Base-by-base conservation (phyloP, 768 basidiomycete species). In the Trametes cubensis region DNA sequence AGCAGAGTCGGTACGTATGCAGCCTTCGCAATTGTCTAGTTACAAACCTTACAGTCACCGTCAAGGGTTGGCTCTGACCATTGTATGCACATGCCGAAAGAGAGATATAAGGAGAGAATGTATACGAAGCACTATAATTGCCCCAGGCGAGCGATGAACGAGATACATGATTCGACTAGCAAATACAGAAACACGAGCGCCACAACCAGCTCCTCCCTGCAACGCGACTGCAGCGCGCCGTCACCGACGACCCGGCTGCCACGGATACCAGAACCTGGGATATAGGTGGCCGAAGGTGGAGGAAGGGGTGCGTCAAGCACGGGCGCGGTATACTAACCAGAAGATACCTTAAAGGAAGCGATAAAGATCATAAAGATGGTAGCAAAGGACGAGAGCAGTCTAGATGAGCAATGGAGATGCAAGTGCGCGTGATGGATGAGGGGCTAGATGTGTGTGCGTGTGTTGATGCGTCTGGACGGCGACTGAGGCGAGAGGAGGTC, bases 281-380 rank as follows among this genome's bases (percentile, higher is more conserved):
- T 42, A 57, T 28, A 25, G 23, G 46, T 21, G 23, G 34, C 23
- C 41, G 49, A 45, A 25, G 55, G 28, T 30, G 51, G 58, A 64
- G 63, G 55, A 60, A 44, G 42, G 34, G 54, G 55, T 60, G 58
- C 63, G 49, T 64, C 63, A 25, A 64, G 63, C 58, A 60, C 44
- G 54, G 58, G 59, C 59, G 63, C 47, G 53, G 38, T 52, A 55
- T 44, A 25, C 45, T 39, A 23, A 34, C 34, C 40, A 51, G 48
- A 51, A 50, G 38, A 44, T 41, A 61, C 39, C 38, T 20, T 49
- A 51, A 30, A 42, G 17, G 40, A 8, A 58, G 48, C 39, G 21
- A 26, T n/a, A 34, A 48, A 49, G 34, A 25, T 10, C 23, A 39
- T 30, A 34, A 25, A 52, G 46, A 53, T 46, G 30, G 30, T 51